Conservation (phyloP, 768 basidiomycete genomes). For the Kwoniella newhampshirensis region DNA sequence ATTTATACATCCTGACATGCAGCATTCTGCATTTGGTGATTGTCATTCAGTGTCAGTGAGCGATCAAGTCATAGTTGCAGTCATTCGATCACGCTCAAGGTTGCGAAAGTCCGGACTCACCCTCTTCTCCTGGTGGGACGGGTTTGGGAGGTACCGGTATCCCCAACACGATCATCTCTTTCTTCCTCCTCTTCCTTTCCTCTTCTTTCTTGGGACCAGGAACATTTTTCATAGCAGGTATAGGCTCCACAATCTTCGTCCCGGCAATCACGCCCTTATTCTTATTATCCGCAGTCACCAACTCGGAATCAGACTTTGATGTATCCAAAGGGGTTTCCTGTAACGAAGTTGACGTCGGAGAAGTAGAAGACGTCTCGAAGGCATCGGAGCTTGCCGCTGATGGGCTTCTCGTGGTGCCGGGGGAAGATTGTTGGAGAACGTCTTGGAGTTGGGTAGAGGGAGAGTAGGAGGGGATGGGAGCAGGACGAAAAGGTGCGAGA, state of each 20-base stretch:
- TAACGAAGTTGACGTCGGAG: slow-evolving; percentile 34
- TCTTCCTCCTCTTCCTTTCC: slow-evolving; percentile 3
- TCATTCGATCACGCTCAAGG: too few relatives aligned
- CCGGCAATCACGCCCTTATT: too few relatives aligned
- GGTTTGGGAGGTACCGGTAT: slow-evolving; percentile 47
- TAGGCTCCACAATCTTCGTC: slow-evolving; percentile 3
- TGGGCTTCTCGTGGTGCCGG: too few relatives aligned
- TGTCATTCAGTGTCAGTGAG: too few relatives aligned
- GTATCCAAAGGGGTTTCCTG: slow-evolving; percentile 37
- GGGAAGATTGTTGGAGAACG: slow-evolving; percentile 1
- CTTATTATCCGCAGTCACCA: too few relatives aligned
- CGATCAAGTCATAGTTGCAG: too few relatives aligned
- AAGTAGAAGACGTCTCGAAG: slow-evolving; percentile 37
- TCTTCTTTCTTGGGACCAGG: not conserved
- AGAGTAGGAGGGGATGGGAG: too few relatives aligned
- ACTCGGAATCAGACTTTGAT: too few relatives aligned
- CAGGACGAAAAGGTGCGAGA: slow-evolving; percentile 6
- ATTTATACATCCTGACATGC: slow-evolving; percentile 91
- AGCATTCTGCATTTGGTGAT: slow-evolving; percentile 80
- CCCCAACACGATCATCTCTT: slow-evolving; percentile 36
- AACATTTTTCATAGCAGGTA: slow-evolving; percentile 38
- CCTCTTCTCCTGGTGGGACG: slow-evolving; percentile 48
- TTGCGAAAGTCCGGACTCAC: slow-evolving; percentile 24
- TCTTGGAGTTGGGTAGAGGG: slow-evolving; percentile 3
- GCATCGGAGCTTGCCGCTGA: not conserved